phyloP scores from a whole-genome alignment of 176 grass and related monocot species.

The Bromus sterilis region DNA sequence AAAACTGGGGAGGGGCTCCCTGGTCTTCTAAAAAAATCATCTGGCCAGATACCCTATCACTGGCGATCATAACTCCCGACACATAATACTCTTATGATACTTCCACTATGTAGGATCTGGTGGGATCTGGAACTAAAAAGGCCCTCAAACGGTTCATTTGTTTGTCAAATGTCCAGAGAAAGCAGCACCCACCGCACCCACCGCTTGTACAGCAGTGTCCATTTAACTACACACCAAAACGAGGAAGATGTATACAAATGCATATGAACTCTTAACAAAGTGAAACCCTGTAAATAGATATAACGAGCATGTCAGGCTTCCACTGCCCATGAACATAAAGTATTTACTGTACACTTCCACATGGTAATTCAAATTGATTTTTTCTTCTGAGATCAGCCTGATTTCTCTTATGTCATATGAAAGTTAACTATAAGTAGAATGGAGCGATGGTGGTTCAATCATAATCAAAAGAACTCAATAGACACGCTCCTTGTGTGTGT shows the following conservation, averaged over 20 bases:
- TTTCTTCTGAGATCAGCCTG: background rate
- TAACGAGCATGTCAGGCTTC: background rate
- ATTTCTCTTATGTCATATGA: background rate
- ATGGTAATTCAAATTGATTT: background rate
- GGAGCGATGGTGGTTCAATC: background rate
- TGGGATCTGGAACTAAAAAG: no score
- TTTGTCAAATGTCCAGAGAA: no score
- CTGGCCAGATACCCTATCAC: no score
- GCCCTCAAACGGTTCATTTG: no score
- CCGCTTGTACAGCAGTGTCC: no score
- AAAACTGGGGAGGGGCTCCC: no score
- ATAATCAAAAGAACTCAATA: background rate
- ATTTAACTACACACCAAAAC: slow-evolving; percentile 7
- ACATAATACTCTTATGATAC: no score
- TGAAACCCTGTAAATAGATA: background rate
- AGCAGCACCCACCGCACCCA: no score
- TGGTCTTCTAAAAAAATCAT: no score
- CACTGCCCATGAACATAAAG: background rate
- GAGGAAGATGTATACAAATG: slow-evolving; percentile 15
- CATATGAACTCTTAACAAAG: slow-evolving; percentile 15
- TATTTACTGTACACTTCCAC: background rate
- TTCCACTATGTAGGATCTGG: no score
- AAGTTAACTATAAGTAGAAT: background rate
- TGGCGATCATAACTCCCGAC: no score
- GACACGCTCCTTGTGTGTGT: background rate